Base-by-base conservation (phyloP, 495 filamentous ascomycete species). In the Sabuloglossum arenarium region DNA sequence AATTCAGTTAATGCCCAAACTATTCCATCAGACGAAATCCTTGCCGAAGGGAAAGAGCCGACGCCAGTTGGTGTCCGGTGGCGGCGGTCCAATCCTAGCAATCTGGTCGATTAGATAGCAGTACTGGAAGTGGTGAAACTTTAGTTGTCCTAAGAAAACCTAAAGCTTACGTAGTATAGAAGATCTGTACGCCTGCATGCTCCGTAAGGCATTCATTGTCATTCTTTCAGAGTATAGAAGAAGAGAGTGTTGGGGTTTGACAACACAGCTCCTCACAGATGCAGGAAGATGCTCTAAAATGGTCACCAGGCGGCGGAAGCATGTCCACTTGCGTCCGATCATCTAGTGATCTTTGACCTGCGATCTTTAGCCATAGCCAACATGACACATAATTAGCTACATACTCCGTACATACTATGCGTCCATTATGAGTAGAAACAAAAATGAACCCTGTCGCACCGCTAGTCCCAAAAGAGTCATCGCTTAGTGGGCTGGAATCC, bases 291-390 rank as follows among this genome's bases (percentile, higher is more conserved):
- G n/a, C 45, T 6, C 5, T 3, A 51, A 27, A 29, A 23, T 28
- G 28, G 47, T 51, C 47, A 51, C 47, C 47, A 51, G 47, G 47
- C 47, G 47, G 47, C 47, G 47, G 47, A 51, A 51, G 47, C 47
- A 30, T 27, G 47, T 14, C 9, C 25, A 43, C 47, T 14, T 51
- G 47, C 47, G 47, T 51, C 47, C 47, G 47, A 30, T 23, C 25
- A 29, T 10, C 47, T 30, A 51, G 47, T 29, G 47, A 29, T 29
- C 47, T 29, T 14, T 51, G 47, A 29, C 47, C 39, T 21, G n/a
- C 21, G n/a, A 43, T 43, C 12, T 43, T 21, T 10, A 23, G n/a
- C 39, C 34, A 39, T 10, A 23, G n/a, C 39, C 34, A 39, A 39
- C 34, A 43, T 43, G 39, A 43, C 39, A 43, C 39, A 43, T 23